Evolutionary conservation across 345 rosid species (phyloP), one percentile per base, ranked within the genome.

Genomic region (Linum tenue): DNA sequence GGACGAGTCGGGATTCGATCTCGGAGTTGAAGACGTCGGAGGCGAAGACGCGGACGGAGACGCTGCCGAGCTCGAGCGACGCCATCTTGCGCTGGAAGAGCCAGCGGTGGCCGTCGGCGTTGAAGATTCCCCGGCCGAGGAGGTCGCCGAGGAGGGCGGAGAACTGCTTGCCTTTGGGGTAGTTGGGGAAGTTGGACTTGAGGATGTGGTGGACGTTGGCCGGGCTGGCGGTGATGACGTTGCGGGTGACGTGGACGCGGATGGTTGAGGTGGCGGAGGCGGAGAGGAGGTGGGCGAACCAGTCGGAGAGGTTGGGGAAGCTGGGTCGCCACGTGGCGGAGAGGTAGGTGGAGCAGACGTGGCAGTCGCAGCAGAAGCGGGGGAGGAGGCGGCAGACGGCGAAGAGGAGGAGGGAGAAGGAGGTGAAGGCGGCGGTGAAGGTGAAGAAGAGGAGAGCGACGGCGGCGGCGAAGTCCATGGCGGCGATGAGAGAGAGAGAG

Each of bases 81-180:
- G 87, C 84, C 66, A 82, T 67, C 66, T 84, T 80, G 67, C 86
- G 77, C 59, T 89, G 92, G 58, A 83, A 79, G 62, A 53, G 64
- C 90, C 96, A 89, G 2, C 64, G 60, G 2, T 81, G 80, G 1
- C 79, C 87, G 53, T 89, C 92, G 7, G 82, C 84, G 7, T 86
- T 86, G 69, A 89, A 86, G 56, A 89, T 85, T 3, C 92, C 96
- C 3, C 39, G 65, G 10, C 88, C 88, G 1, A 84, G 60, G 48
- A 84, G 76, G 72, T 84, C 85, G 0, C 81, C 82, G 3, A 84
- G 68, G 41, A 79, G 71, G 22, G 37, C 55, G 31, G 81, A 76
- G 68, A 81, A 84, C 39, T 73, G 66, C 56, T 75, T 79, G 15
- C 88, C 88, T 78, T 84, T 84, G 5, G 84, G 83, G 68, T 81